phyloP scores from a whole-genome alignment of 768 basidiomycete species.

The Dacryopinax primogenitus region DNA sequence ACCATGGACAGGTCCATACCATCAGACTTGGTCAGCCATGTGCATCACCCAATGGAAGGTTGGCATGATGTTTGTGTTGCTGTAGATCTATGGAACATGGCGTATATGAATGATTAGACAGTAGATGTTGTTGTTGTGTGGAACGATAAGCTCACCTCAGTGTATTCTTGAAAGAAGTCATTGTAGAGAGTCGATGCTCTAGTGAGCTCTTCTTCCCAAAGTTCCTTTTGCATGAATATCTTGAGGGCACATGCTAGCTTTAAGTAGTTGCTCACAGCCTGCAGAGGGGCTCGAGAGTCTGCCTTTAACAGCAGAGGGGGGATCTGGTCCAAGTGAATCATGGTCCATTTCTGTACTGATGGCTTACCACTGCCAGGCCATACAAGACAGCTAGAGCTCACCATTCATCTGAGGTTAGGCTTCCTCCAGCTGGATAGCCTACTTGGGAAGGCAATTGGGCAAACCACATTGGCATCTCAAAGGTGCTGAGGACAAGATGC shows the following conservation, averaged over 20 bases:
- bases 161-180: not conserved
- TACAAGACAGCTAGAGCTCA: not conserved
- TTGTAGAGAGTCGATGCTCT: not conserved
- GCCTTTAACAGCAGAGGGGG: not conserved
- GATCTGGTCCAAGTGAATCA: not conserved
- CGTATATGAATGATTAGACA: not conserved
- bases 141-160: not conserved
- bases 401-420: conserved; percentile 1
- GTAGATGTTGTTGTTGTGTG: not conserved
- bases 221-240: not conserved
- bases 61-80: conserved; percentile 24
- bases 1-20: conserved; percentile 29
- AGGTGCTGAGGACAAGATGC: not conserved
- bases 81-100: conserved; percentile 24
- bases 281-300: not conserved
- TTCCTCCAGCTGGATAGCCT: not conserved
- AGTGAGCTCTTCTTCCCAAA: not conserved
- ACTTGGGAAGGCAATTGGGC: not conserved
- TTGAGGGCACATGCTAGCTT: not conserved
- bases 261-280: not conserved
- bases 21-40: conserved; percentile 19
- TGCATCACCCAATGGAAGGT: conserved; percentile 33
- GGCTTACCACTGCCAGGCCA: not conserved
- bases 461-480: not conserved
- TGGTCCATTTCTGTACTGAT: not conserved